These are phyloP conservation scores for Tricholoma matsutake DNA, from an alignment of 768 basidiomycete species.

Conservation along the genomic window DNA sequence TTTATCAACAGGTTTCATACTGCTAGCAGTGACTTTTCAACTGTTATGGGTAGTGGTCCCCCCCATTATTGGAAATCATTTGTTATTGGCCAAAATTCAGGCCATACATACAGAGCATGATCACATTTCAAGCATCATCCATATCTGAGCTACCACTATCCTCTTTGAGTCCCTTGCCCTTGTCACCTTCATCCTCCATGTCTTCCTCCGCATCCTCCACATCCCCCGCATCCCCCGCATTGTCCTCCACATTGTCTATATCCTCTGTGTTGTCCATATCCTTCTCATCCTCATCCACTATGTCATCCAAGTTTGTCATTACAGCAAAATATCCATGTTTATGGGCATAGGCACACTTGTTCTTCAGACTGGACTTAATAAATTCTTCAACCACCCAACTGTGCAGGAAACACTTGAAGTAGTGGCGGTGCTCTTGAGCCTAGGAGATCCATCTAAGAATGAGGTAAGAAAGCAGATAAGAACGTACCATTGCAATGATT, in stretches of 20 bases:
- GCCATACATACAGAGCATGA: background rate
- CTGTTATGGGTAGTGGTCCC: background rate
- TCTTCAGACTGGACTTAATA: constrained; percentile 1
- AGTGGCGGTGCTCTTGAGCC: background rate
- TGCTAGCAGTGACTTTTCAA: background rate
- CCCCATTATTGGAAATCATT: background rate
- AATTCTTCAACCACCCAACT: constrained; percentile 1
- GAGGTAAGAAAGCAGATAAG: background rate
- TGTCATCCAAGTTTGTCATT: background rate
- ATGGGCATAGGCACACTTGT: background rate
- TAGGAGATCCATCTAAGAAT: background rate
- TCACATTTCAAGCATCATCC: background rate
- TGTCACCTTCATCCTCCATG: background rate
- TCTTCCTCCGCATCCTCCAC: too few species aligned
- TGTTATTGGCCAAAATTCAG: background rate
- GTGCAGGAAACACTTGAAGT: background rate
- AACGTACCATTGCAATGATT: constrained; percentile 2
- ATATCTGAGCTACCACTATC: background rate
- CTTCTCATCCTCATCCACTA: background rate
- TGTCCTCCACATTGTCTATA: background rate
- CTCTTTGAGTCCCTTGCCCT: background rate
- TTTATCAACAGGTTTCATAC: too few species aligned
- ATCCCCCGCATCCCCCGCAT: too few species aligned
- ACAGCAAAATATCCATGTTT: background rate
- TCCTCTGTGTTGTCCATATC: background rate